A percentile compares a stretch with the other conserved stretches of the same genome.
phyloP scores from a whole-genome alignment of 345 rosid genomes.

The Euphorbia peplus region DNA sequence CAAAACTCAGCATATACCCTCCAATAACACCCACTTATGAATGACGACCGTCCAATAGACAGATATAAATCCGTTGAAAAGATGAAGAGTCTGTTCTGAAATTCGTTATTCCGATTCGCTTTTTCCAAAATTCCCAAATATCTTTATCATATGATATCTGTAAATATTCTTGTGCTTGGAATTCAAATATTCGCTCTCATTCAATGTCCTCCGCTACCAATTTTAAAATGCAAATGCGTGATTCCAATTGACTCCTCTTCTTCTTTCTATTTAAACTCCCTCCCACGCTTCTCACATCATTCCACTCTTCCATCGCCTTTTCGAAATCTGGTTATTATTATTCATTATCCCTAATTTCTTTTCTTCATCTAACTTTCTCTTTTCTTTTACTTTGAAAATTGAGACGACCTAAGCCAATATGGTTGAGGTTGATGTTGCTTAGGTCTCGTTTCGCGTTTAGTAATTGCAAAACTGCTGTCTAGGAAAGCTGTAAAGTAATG shows the following conservation, averaged over 20 bases:
- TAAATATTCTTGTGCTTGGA: constrained; percentile 2
- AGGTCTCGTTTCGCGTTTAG: too few relatives aligned
- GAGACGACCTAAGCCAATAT: not conserved
- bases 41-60: not conserved
- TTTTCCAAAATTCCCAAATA: constrained; percentile 2
- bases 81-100: not conserved
- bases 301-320: constrained; percentile 14
- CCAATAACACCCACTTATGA: not conserved
- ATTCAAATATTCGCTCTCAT: not conserved
- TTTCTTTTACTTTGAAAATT: not conserved
- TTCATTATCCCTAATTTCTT: not conserved
- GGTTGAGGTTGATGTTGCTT: not conserved
- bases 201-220: not conserved
- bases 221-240: not conserved
- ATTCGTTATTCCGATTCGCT: not conserved
- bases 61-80: not conserved
- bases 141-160: not conserved
- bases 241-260: constrained; percentile 8
- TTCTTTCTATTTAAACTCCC: constrained; percentile 9
- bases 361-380: not conserved
- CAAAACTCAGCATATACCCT: constrained; percentile 4
- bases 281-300: not conserved
- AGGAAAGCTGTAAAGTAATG: too few relatives aligned
- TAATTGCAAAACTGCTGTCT: too few relatives aligned
- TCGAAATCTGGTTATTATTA: not conserved